Conservation (phyloP, 306 rosid genomes). For the Lotus japonicus region DNA sequence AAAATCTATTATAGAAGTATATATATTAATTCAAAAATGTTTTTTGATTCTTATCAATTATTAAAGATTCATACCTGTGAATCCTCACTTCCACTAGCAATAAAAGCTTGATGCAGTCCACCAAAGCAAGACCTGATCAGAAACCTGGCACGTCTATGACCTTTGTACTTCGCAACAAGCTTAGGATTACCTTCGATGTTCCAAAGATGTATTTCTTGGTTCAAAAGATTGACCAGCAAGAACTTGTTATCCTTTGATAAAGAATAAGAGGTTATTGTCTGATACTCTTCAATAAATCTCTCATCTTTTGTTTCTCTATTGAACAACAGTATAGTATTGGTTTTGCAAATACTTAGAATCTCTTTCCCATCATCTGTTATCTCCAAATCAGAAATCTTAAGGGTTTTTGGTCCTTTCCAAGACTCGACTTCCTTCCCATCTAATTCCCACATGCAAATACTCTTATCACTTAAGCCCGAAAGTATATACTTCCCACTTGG, state of each 20-base stretch:
- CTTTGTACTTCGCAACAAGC: slow-evolving; percentile 68
- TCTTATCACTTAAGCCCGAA: slow-evolving; percentile 81
- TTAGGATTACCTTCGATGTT: slow-evolving; percentile 61
- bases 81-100: slow-evolving; percentile 99
- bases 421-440: slow-evolving; percentile 93
- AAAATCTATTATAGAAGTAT: no score
- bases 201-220: slow-evolving; percentile 99
- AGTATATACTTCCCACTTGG: slow-evolving; percentile 79
- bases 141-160: slow-evolving; percentile 77
- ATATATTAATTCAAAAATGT: no score
- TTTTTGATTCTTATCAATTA: no score
- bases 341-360: slow-evolving; percentile 70
- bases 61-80: slow-evolving; percentile 80
- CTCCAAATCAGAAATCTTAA: slow-evolving; percentile 86
- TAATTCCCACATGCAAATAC: slow-evolving; percentile 92
- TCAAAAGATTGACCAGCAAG: slow-evolving; percentile 75
- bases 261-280: slow-evolving; percentile 73
- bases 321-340: slow-evolving; percentile 51
- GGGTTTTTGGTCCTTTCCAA: slow-evolving; percentile 83
- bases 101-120: slow-evolving; percentile 76
- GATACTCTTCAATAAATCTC: slow-evolving; percentile 71
- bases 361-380: slow-evolving; percentile 63
- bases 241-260: slow-evolving; percentile 73
- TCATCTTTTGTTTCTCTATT: slow-evolving; percentile 77
- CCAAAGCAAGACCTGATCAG: slow-evolving; percentile 94